Evolutionary conservation across 768 basidiomycete genomes (phyloP), one percentile per base, ranked within the genome.

Genomic region (Chlorophyllum brunneum): DNA sequence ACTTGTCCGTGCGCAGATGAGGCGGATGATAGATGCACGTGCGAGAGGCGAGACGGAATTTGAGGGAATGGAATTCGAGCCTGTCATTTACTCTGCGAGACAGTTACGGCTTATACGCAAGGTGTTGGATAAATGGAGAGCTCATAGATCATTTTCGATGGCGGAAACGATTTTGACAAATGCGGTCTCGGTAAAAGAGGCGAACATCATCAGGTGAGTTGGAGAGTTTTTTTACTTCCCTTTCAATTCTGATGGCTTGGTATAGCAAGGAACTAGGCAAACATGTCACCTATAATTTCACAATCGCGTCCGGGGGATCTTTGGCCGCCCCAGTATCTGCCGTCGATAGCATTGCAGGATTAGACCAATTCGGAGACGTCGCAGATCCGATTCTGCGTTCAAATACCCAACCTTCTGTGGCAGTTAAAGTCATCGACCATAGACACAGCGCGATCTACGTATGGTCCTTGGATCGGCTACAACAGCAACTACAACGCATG

Each of bases 341-440:
- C 2, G 79, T 92, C 40, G 92, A 93, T 64, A 86, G 85, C 23
- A 87, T 93, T 57, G 87, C 86, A 26, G 91, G 91, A 10, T 71
- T 97, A 26, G 91, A 89, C 62, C 88, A 94, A 62, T 92, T 98
- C 63, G 95, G 93, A 16, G 92, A 95, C 60, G 89, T 93, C 8
- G 80, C 88, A n/a, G 92, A 95, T 65, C 85, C 88, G 5, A 78
- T 83, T 10, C 79, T 91, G 4, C 77, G 81, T 5, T 85, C 85
- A 3, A 72, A 79, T 5, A 82, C 84, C 1, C 90, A 92, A 56
- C 92, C 95, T 0, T 85, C 85, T 6, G 86, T 95, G 7, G 88
- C 85, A 23, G 76, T 98, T 72, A 98, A 95, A 67, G 87, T 99
- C 38, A 72, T 97, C 29, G 95, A 99, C 74, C 85, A 85, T 64